Conservation (phyloP, 441 rosid genomes). For the Rhodomyrtus psidioides region DNA sequence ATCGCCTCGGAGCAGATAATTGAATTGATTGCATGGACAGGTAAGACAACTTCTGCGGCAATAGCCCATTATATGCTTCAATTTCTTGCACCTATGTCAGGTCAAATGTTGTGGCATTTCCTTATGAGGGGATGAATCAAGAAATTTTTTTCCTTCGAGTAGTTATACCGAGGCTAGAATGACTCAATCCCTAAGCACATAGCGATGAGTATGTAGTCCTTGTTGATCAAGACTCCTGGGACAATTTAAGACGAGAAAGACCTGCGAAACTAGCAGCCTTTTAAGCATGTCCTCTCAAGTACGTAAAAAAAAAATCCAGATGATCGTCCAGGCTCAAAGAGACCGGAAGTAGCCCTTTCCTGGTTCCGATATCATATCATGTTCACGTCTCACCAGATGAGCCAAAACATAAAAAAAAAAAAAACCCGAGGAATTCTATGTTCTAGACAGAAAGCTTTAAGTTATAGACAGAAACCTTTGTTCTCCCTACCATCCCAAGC, state of each 20-base stretch:
- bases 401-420: not conserved
- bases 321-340: not conserved
- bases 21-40: not conserved
- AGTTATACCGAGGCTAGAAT: not conserved
- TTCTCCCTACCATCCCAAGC: not conserved
- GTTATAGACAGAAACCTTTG: not conserved
- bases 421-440: not conserved
- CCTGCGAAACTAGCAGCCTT: not conserved
- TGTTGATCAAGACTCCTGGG: not conserved
- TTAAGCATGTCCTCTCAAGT: not conserved
- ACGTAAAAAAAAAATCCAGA: not conserved
- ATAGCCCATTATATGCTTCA: not conserved
- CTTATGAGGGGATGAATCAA: too few species aligned
- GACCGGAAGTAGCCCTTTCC: not conserved
- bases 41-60: not conserved
- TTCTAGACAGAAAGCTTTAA: not conserved
- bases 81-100: not conserved
- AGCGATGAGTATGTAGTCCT: not conserved
- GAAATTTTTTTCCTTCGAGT: not conserved
- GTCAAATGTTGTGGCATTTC: too few species aligned
- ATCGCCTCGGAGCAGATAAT: not conserved
- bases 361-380: not conserved
- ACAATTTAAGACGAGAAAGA: not conserved
- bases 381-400: not conserved
- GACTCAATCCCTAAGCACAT: not conserved